Evolutionary conservation across 2,329 filamentous ascomycete genomes (phyloP), one percentile per base, ranked within the genome.

Genomic region (Pseudohalonectria lignicola): DNA sequence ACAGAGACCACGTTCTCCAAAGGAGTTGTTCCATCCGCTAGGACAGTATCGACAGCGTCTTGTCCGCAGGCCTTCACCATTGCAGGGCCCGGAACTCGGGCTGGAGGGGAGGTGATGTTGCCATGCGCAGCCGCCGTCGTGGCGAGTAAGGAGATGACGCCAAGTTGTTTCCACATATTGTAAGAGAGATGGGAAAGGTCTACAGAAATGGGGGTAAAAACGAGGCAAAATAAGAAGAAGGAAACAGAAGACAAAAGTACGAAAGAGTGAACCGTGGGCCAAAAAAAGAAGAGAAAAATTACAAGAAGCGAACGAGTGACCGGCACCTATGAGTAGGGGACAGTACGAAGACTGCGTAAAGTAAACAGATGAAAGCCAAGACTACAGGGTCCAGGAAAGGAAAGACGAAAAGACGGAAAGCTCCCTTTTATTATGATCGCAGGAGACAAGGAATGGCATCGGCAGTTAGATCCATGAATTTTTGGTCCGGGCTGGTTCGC

Each of bases 61-160:
- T 63, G 49, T 6, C 67, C 67, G 38, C 67, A 71, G 4, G 62
- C 59, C 4, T 55, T 47, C 26, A 53, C 54, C 61, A 60, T 69
- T 39, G 63, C 64, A 2, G 55, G 39, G 5, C 66, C 66, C 13
- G 63, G 54, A 20, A 51, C 37, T 26, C 67, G 64, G n/a, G 64
- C 50, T 0, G 53, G 33, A 4, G 67, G 67, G 4, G 49, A 55
- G 30, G 52, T 55, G 53, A 69, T 54, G 46, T 61, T 60, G 41
- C 66, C 65, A 46, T 70, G 66, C 20, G 58, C 61, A 19, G 56
- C 56, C 36, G 59, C 62, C 2, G 49, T 45, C 7, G 45, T 45
- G 18, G 45, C 49, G n/a, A 52, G 41, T 12, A 47, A 28, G 32
- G 47, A 43, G 4, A 45, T 38, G 31, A 40, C 39, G 21, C 40